phyloP scores from a whole-genome alignment of 2,329 filamentous ascomycete species.

The Capronia epimyces region DNA sequence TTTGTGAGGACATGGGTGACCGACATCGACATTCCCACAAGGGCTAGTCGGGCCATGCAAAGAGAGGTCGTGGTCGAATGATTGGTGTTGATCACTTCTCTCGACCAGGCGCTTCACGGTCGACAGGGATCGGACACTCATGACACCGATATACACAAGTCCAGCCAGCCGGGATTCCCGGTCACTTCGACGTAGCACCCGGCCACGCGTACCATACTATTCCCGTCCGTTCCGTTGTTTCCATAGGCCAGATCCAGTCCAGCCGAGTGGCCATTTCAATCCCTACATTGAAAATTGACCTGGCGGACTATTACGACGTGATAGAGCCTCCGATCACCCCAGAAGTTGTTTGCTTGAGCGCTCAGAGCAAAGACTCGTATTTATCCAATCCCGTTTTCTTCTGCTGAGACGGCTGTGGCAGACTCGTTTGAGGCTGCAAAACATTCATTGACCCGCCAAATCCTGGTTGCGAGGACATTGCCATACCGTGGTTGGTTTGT shows the following conservation, averaged over 20 bases:
- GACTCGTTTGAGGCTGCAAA: constrained; percentile 28
- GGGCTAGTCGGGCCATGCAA: background rate
- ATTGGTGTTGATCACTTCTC: constrained; percentile 4
- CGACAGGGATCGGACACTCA: background rate
- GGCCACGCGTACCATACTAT: no score
- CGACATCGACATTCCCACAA: background rate
- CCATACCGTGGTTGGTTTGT: constrained; percentile 17
- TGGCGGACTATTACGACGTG: no score
- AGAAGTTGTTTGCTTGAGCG: background rate
- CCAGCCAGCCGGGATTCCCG: background rate
- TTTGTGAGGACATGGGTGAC: background rate
- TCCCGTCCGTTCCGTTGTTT: no score
- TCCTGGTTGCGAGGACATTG: constrained; percentile 20
- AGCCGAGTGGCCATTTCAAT: no score
- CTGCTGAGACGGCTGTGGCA: constrained; percentile 27
- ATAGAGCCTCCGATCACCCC: no score
- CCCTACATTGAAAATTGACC: no score
- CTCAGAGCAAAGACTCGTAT: constrained; percentile 52
- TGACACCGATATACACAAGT: background rate
- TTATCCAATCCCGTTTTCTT: constrained; percentile 48
- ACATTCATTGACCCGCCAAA: constrained; percentile 25
- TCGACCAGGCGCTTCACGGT: background rate
- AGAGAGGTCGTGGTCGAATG: constrained; percentile 3
- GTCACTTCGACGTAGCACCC: background rate
- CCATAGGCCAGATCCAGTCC: no score